Evolutionary conservation across 257 asterid genomes (phyloP).

Genomic region (Jacaranda copaia): DNA sequence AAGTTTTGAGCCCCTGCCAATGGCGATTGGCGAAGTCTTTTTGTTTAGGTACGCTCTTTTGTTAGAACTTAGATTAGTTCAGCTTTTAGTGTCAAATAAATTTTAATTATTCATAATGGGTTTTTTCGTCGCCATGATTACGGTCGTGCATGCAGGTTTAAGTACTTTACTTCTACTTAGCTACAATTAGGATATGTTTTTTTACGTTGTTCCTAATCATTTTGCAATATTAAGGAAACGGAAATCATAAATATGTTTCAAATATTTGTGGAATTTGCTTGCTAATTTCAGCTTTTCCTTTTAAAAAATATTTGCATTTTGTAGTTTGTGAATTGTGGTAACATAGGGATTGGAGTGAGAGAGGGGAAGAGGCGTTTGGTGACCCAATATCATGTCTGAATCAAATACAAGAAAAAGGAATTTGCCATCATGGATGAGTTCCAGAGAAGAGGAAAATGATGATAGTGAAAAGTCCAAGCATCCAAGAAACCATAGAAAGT

Average conservation of each 20-base stretch:
- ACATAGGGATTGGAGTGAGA: slow-evolving; percentile 24
- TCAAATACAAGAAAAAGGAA: slow-evolving; percentile 63
- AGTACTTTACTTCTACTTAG: slow-evolving; percentile 22
- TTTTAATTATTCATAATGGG: neutral
- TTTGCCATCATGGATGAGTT: slow-evolving; percentile 94
- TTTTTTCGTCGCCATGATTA: slow-evolving; percentile 1
- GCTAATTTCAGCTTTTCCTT: slow-evolving; percentile 9
- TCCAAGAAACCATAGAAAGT: slow-evolving; percentile 33
- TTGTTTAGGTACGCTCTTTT: neutral
- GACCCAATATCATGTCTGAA: slow-evolving; percentile 45
- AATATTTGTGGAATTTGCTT: slow-evolving; percentile 18
- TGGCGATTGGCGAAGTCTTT: slow-evolving; percentile 33
- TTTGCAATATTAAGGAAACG: slow-evolving; percentile 8
- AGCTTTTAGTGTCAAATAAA: slow-evolving; percentile 17
- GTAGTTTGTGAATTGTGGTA: slow-evolving; percentile 37
- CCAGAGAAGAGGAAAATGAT: slow-evolving; percentile 50
- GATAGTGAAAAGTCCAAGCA: slow-evolving; percentile 46
- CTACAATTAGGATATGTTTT: neutral
- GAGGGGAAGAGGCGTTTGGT: slow-evolving; percentile 13
- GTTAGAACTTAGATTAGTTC: slow-evolving; percentile 15
- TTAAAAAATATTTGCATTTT: slow-evolving; percentile 9
- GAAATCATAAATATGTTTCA: slow-evolving; percentile 4
- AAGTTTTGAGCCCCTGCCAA: slow-evolving; percentile 27
- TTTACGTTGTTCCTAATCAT: neutral
- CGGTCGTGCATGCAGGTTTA: slow-evolving; percentile 36